Evolutionary conservation across 2,329 filamentous ascomycete species (phyloP), one percentile per base, ranked within the genome.

Genomic region (Sporothrix luriei): DNA sequence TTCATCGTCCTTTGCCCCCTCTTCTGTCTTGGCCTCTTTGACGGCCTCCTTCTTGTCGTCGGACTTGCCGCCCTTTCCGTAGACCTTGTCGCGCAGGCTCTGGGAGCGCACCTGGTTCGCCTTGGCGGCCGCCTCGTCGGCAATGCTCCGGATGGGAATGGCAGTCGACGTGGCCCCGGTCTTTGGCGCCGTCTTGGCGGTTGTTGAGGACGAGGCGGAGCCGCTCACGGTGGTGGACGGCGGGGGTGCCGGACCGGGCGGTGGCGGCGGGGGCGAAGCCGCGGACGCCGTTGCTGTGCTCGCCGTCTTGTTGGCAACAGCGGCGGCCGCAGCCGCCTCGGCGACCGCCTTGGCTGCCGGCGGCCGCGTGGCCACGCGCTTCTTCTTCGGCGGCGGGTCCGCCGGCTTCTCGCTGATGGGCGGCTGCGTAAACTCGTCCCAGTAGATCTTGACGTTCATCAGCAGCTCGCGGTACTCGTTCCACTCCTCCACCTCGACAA

Each of bases 391-490:
- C 14, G 68, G 51, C 68, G 79, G 78, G 48, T 81, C 79, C 57
- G 82, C 81, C 19, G 84, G 83, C 67, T 84, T 83, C 74, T 85
- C 78, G 81, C 82, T 78, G 80, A 86, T 83, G 77, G 82, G 78
- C 46, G 85, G 84, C 74, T 87, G 86, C 64, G 86, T 88, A 75
- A 82, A 82, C 74, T 88, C 86, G 80, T 89, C 87, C 78, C 86
- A 86, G 80, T 85, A 87, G 74, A 90, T 87, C 71, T 84, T 88
- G 75, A 98, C 88, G 75, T 94, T 91, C 80, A 94, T 88, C 79
- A 93, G 93, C 72, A 99, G 87, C 81, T 98, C 94, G 80, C 93
- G 93, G 80, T 96, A 97, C 79, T 99, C 95, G 82, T 99, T 99
- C 95, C 94, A 98, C 78, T 99, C 95, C 81, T 99, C 95, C 73